Conservation (phyloP, 495 filamentous ascomycete species). For the Annulohypoxylon maeteangense region DNA sequence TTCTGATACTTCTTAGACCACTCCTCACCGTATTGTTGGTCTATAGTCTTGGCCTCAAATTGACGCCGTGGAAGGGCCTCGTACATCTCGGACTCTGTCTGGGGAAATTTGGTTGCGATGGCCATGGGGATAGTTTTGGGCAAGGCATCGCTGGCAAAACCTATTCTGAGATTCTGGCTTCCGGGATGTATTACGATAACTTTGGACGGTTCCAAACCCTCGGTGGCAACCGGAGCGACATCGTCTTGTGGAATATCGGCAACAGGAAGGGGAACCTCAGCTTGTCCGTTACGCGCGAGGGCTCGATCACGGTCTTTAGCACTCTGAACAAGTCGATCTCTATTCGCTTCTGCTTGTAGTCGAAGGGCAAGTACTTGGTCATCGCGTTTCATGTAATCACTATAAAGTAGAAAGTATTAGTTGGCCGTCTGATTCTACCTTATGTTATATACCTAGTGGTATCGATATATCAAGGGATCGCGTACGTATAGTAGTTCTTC, state of each 20-base stretch:
- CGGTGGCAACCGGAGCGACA: slow-evolving; percentile 65
- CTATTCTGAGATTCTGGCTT: slow-evolving; percentile 95
- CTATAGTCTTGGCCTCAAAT: slow-evolving; percentile 73
- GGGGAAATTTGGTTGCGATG: slow-evolving; percentile 78
- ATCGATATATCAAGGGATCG: slow-evolving; percentile 20
- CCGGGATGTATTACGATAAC: slow-evolving; percentile 97
- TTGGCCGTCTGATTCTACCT: slow-evolving; percentile 32
- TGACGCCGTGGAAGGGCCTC: slow-evolving; percentile 90
- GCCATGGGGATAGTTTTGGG: slow-evolving; percentile 95
- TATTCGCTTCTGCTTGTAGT: slow-evolving; percentile 82
- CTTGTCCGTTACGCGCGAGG: slow-evolving; percentile 76
- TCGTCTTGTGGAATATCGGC: slow-evolving; percentile 70
- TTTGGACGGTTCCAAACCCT: slow-evolving; percentile 79
- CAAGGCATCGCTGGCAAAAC: slow-evolving; percentile 91
- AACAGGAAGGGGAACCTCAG: slow-evolving; percentile 65
- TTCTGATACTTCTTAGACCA: slow-evolving; percentile 80
- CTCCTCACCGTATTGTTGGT: slow-evolving; percentile 89
- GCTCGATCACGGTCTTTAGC: slow-evolving; percentile 89
- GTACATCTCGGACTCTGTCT: slow-evolving; percentile 84
- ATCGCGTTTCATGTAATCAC: slow-evolving; percentile 97
- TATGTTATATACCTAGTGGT: not conserved
- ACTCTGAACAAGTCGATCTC: slow-evolving; percentile 79
- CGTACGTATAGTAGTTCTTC: slow-evolving; percentile 99
- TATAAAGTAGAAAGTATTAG: slow-evolving; percentile 51
- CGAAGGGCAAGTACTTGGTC: slow-evolving; percentile 92